phyloP scores from a whole-genome alignment of 2,329 filamentous ascomycete species.

The Leptosphaerulina australis region DNA sequence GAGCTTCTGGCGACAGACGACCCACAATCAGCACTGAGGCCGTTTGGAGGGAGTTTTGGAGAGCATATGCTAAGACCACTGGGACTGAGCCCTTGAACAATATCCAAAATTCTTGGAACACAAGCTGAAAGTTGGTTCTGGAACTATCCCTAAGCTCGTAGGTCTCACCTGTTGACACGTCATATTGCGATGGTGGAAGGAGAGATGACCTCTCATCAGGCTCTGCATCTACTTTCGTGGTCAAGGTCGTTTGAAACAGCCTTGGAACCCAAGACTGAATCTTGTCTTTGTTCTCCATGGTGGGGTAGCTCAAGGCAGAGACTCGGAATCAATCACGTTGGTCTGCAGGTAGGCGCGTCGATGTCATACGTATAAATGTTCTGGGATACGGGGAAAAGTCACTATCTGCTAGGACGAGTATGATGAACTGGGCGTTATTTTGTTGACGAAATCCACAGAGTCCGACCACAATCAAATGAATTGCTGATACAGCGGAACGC shows the following conservation, averaged over 20 bases:
- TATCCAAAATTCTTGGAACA: constrained; percentile 67
- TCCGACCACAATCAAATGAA: constrained; percentile 15
- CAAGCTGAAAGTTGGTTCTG: constrained; percentile 44
- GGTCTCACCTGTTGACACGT: constrained; percentile 46
- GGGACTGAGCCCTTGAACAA: constrained; percentile 73
- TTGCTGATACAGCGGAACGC: constrained; percentile 33
- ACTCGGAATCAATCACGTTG: not conserved
- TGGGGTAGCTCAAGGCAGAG: not conserved
- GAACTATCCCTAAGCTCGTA: constrained; percentile 48
- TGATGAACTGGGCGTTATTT: constrained; percentile 19
- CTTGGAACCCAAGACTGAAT: constrained; percentile 39
- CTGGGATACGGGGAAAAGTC: not conserved
- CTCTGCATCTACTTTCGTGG: constrained; percentile 25
- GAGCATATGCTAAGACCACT: constrained; percentile 81
- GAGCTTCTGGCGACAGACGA: constrained; percentile 75
- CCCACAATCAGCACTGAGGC: constrained; percentile 82
- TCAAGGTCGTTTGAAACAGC: constrained; percentile 29
- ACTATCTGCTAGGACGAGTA: not conserved
- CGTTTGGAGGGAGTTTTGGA: constrained; percentile 86
- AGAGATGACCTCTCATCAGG: constrained; percentile 54
- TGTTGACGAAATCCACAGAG: constrained; percentile 16
- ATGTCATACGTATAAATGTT: constrained; percentile 1
- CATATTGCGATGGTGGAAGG: constrained; percentile 48
- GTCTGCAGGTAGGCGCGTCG: not conserved
- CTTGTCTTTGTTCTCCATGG: constrained; percentile 33